These are phyloP conservation scores for Sclerotinia minor DNA, from an alignment of 2,329 filamentous ascomycete genomes.

Conservation along the genomic window DNA sequence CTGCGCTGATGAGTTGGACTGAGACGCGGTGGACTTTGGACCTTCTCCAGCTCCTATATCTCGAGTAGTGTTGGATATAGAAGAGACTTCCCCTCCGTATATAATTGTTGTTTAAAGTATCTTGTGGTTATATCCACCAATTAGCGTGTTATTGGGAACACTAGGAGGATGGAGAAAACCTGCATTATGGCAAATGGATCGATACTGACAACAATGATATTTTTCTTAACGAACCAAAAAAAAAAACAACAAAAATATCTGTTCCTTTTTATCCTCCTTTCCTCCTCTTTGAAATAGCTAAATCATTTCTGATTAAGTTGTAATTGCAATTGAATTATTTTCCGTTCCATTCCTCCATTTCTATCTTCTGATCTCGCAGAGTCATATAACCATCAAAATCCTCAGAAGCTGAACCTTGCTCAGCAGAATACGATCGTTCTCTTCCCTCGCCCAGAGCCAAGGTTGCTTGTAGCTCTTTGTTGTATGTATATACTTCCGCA, in stretches of 20 bases:
- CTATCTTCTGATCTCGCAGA: not conserved
- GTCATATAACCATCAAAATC: not conserved
- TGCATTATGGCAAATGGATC: not conserved
- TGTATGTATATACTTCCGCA: conserved; percentile 8
- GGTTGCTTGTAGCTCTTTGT: conserved; percentile 4
- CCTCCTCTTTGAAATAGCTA: not conserved
- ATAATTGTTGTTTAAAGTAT: not conserved
- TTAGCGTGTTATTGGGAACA: not conserved
- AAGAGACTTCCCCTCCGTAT: not conserved
- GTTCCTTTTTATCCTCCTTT: not conserved
- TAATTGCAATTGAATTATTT: not conserved
- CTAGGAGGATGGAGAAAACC: not conserved
- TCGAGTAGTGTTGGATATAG: not conserved
- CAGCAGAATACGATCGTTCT: not conserved
- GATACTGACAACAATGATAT: too few relatives aligned
- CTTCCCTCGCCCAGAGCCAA: conserved; percentile 11
- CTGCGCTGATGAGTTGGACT: not conserved
- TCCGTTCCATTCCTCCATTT: not conserved
- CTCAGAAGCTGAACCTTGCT: not conserved
- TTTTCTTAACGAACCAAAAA: too few relatives aligned
- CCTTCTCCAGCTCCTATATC: not conserved
- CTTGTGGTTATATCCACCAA: not conserved
- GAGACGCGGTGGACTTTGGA: not conserved
- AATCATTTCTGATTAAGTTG: not conserved
- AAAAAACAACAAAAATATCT: too few relatives aligned